Conservation (phyloP, 148 eudicot genomes). For the Agrostemma githago region DNA sequence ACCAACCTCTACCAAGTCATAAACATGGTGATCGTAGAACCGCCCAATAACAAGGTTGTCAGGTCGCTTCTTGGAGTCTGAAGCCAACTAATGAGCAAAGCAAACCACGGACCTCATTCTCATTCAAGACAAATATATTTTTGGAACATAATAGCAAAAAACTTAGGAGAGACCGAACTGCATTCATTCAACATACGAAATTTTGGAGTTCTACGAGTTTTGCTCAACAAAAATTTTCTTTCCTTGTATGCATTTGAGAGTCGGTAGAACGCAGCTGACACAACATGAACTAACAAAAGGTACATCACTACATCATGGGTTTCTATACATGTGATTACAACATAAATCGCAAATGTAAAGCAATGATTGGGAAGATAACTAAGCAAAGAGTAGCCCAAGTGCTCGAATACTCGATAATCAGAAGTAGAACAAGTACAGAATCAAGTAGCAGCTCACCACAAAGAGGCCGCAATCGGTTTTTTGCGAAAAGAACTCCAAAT, state of each 20-base stretch:
- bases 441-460: neutral
- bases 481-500: conserved; percentile 79
- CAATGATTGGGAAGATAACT: too few relatives aligned
- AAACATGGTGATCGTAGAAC: conserved; percentile 82
- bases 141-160: neutral
- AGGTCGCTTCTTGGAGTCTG: conserved; percentile 89
- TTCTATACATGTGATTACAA: too few relatives aligned
- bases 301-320: neutral
- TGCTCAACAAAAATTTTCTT: neutral
- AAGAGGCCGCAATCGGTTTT: conserved; percentile 37
- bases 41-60: conserved; percentile 87
- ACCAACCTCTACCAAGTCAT: conserved; percentile 91
- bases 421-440: neutral
- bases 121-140: neutral
- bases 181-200: neutral
- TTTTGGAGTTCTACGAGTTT: neutral
- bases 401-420: too few relatives aligned
- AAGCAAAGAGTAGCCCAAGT: too few relatives aligned
- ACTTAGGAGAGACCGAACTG: neutral
- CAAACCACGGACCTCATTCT: neutral
- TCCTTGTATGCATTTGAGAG: neutral
- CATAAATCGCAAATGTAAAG: too few relatives aligned
- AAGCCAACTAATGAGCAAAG: conserved; percentile 40
- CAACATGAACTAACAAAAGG: neutral
- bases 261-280: neutral